These are phyloP conservation scores for Verticillium zaregamsianum DNA, from an alignment of 2,329 filamentous ascomycete genomes.

Conservation along the genomic window DNA sequence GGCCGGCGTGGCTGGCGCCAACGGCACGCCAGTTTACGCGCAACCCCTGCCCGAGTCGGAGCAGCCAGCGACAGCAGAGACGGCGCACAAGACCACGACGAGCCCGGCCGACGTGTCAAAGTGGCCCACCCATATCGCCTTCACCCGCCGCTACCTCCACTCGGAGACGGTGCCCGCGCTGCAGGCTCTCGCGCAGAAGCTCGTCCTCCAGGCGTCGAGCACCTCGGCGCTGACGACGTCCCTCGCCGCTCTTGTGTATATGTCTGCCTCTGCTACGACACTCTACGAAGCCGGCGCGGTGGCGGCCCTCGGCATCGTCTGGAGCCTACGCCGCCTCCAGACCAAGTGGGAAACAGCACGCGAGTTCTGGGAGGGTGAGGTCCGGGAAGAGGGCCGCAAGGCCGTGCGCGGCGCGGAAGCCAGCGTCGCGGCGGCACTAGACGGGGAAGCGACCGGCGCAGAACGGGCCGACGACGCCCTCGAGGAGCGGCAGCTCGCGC, in stretches of 20 bases:
- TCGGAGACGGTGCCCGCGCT: conserved; percentile 65
- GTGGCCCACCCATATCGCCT: conserved; percentile 74
- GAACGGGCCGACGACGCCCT: conserved; percentile 16
- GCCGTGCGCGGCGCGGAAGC: conserved; percentile 54
- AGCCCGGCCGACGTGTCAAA: conserved; percentile 22
- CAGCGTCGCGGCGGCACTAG: conserved; percentile 44
- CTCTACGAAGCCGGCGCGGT: conserved; percentile 60
- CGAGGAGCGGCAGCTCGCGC: conserved; percentile 33
- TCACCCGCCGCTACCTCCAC: conserved; percentile 63
- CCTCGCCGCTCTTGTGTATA: conserved; percentile 52
- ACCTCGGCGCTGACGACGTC: conserved; percentile 61
- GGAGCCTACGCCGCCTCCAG: conserved; percentile 57
- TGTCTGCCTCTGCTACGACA: conserved; percentile 47
- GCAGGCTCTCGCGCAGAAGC: conserved; percentile 67
- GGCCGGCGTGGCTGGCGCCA: conserved; percentile 22
- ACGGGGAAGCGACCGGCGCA: conserved; percentile 20
- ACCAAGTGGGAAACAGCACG: conserved; percentile 58
- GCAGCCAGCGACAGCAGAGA: background rate
- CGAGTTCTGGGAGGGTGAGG: conserved; percentile 60
- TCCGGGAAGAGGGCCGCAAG: conserved; percentile 63
- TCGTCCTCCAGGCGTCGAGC: conserved; percentile 71
- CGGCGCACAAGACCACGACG: background rate
- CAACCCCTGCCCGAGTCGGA: conserved; percentile 26
- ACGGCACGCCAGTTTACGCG: conserved; percentile 20
- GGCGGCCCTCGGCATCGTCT: conserved; percentile 56